Conservation (phyloP, 495 filamentous ascomycete genomes). For the Clavariopsis aquatica region DNA sequence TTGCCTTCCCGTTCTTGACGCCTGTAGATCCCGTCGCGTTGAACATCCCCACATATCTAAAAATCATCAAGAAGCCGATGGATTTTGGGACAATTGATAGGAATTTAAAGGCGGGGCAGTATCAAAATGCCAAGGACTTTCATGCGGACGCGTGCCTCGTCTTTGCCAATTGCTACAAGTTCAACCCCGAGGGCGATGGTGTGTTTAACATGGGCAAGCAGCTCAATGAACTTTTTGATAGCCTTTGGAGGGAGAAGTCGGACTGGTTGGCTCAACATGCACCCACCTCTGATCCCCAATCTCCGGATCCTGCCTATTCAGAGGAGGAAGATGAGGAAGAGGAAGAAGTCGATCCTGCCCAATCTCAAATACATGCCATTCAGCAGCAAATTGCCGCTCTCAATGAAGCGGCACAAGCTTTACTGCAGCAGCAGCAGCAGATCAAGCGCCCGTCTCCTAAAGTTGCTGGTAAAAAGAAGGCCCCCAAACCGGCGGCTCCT, state of each 20-base stretch:
- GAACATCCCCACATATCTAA: slow-evolving; percentile 91
- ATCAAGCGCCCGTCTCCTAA: slow-evolving; percentile 53
- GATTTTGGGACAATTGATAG: slow-evolving; percentile 74
- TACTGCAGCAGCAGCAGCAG: slow-evolving; percentile 54
- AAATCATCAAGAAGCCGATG: slow-evolving; percentile 94
- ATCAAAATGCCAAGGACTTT: slow-evolving; percentile 81
- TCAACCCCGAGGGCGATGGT: slow-evolving; percentile 79
- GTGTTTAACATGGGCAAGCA: slow-evolving; percentile 69
- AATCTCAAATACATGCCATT: slow-evolving; percentile 27
- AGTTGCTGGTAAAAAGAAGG: slow-evolving; percentile 51
- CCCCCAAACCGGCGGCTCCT: slow-evolving; percentile 44
- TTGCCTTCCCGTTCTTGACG: slow-evolving; percentile 69
- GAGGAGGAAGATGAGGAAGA: slow-evolving; percentile 65
- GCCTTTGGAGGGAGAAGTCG: slow-evolving; percentile 70
- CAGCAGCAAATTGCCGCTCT: slow-evolving; percentile 62
- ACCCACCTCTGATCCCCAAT: slow-evolving; percentile 54
- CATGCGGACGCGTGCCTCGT: slow-evolving; percentile 79
- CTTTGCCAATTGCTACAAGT: slow-evolving; percentile 85
- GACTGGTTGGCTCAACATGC: slow-evolving; percentile 75
- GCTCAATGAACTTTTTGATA: slow-evolving; percentile 70
- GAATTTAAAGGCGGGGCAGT: slow-evolving; percentile 79
- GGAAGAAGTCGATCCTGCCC: slow-evolving; percentile 62
- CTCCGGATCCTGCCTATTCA: slow-evolving; percentile 53
- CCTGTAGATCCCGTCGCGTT: slow-evolving; percentile 93
- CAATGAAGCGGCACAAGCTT: slow-evolving; percentile 30